These are phyloP conservation scores for Lipomyces spencermartinsiae DNA, from an alignment of 805 yeast genomes.

Conservation along the genomic window DNA sequence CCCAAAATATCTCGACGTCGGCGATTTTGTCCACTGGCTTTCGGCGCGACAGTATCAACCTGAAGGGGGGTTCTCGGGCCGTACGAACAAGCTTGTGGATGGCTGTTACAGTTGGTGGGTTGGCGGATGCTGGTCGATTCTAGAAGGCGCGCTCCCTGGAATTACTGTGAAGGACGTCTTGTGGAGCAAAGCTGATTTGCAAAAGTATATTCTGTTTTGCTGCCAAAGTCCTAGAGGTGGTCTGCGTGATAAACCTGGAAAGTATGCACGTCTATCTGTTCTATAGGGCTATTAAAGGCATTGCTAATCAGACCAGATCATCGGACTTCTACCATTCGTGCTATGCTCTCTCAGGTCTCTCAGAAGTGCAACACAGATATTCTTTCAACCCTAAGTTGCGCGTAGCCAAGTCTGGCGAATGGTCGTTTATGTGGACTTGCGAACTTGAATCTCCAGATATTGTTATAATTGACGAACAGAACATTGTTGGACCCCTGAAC, in stretches of 20 bases:
- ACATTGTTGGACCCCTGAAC: conserved; percentile 50
- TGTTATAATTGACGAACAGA: conserved; percentile 15
- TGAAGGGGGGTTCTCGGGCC: conserved; percentile 91
- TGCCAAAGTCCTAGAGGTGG: conserved; percentile 79
- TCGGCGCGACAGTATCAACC: conserved; percentile 66
- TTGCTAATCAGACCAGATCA: conserved; percentile 12
- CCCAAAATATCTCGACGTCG: conserved; percentile 54
- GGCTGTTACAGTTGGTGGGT: conserved; percentile 98
- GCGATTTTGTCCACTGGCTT: conserved; percentile 66
- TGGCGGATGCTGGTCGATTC: conserved; percentile 72
- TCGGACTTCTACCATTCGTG: conserved; percentile 93
- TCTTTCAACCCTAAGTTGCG: conserved; percentile 34
- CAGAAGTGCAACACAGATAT: conserved; percentile 59
- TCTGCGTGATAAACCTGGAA: conserved; percentile 85
- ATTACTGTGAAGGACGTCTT: conserved; percentile 42
- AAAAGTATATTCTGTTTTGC: conserved; percentile 68
- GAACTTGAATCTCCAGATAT: conserved; percentile 37
- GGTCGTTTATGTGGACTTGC: conserved; percentile 46
- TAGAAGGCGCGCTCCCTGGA: conserved; percentile 58
- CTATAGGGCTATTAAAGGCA: too few species aligned
- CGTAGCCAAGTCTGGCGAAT: conserved; percentile 38
- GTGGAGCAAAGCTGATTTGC: conserved; percentile 63
- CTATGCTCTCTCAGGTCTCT: conserved; percentile 78
- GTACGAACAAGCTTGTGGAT: conserved; percentile 92
- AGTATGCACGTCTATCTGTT: conserved; percentile 39